A percentile compares a stretch with the other conserved stretches of the same genome.
These are phyloP conservation scores for Auricularia auricula-judae DNA, from an alignment of 768 basidiomycete species.

Conservation along the genomic window DNA sequence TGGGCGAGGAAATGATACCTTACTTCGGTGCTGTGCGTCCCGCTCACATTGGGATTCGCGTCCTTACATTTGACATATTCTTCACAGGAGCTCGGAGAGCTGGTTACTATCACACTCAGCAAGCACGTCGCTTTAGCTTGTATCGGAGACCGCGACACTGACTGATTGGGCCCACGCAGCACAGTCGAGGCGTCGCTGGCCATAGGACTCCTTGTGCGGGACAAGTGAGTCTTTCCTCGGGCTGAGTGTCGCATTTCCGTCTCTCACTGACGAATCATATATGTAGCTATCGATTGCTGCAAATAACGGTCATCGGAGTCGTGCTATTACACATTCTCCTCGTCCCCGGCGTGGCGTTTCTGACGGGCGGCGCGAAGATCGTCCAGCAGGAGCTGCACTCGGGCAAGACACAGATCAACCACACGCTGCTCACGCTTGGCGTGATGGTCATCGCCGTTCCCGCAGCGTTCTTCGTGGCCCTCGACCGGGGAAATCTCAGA, in stretches of 20 bases:
- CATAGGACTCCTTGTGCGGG: neutral
- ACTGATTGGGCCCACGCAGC: neutral
- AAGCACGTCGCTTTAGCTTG: neutral
- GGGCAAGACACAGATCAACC: slow-evolving; percentile 47
- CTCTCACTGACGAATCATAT: neutral
- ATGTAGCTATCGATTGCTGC: slow-evolving; percentile 46
- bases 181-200: neutral
- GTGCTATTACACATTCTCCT: slow-evolving; percentile 63
- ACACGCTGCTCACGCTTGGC: slow-evolving; percentile 40
- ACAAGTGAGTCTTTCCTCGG: slow-evolving; percentile 40
- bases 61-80: neutral
- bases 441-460: slow-evolving; percentile 52
- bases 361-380: slow-evolving; percentile 57
- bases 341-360: slow-evolving; percentile 57
- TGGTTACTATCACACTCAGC: slow-evolving; percentile 44
- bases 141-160: slow-evolving; percentile 10
- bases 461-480: slow-evolving; percentile 54
- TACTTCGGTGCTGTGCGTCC: slow-evolving; percentile 34
- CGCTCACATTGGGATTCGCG: neutral
- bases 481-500: slow-evolving; percentile 21
- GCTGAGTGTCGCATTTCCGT: slow-evolving; percentile 52
- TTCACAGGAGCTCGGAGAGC: slow-evolving; percentile 41
- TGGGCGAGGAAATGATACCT: slow-evolving; percentile 42
- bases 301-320: slow-evolving; percentile 62
- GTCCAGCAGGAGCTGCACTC: slow-evolving; percentile 56